Conservation (phyloP, 768 basidiomycete genomes). For the Nidula microcarpa region DNA sequence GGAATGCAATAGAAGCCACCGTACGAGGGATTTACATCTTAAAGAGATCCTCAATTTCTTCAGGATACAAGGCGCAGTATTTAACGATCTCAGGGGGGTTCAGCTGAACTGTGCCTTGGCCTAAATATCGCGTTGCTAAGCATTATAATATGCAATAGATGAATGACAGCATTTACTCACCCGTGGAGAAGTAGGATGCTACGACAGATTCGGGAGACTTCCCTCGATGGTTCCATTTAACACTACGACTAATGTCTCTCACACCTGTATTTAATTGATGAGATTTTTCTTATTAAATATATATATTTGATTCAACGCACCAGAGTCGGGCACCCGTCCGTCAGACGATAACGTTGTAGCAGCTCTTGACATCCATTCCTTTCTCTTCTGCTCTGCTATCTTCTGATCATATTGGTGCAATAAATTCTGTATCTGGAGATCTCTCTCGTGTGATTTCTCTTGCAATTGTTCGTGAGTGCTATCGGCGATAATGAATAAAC, state of each 20-base stretch:
- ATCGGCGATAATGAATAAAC: neutral
- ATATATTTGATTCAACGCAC: neutral
- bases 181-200: slow-evolving; percentile 26
- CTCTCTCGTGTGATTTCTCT: slow-evolving; percentile 40
- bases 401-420: slow-evolving; percentile 40
- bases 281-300: too few relatives aligned
- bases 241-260: slow-evolving; percentile 6
- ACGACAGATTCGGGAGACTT: slow-evolving; percentile 34
- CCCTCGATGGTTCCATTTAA: slow-evolving; percentile 20
- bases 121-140: slow-evolving; percentile 2
- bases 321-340: neutral
- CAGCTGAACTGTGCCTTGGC: slow-evolving; percentile 10
- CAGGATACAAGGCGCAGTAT: slow-evolving; percentile 44
- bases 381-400: slow-evolving; percentile 35
- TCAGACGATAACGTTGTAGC: neutral
- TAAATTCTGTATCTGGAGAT: slow-evolving; percentile 41
- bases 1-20: too few relatives aligned
- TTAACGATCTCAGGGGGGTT: slow-evolving; percentile 43
- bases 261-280: too few relatives aligned
- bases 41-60: slow-evolving; percentile 50
- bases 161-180: slow-evolving; percentile 13
- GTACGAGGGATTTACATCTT: slow-evolving; percentile 34
- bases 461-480: slow-evolving; percentile 56
- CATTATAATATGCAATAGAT: slow-evolving; percentile 1
- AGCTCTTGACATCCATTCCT: slow-evolving; percentile 34